Base-by-base conservation (phyloP, 2,329 filamentous ascomycete genomes). In the Pyrenophora graminea region DNA sequence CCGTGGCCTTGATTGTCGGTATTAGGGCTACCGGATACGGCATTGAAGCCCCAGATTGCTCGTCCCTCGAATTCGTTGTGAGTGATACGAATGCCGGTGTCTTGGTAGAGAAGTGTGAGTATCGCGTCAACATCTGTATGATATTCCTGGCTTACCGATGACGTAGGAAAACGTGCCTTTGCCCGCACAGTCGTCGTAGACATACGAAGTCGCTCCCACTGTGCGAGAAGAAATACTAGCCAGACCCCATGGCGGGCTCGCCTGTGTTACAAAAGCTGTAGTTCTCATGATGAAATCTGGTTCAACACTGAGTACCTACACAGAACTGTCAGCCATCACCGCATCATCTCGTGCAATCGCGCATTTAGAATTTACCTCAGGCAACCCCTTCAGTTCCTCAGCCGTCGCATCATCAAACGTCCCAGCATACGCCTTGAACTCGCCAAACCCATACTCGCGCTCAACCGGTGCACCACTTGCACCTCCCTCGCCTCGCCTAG, bases 81-180 rank as follows among this genome's bases (percentile, higher is more conserved):
- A 2, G 76, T 79, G 27, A 71, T 70, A 37, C 75, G 72, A 67
- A 88, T 81, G 55, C 85, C 86, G 2, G 85, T 87, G 69, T 89
- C 85, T 51, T 19, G 6, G 38, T 4, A 15, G 27, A 21, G 12
- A 23, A 3, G n/a, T 31, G 18, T 51, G 9, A 51, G n/a, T 30
- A 18, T 5, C 6, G 4, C 6, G 8, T 33, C n/a, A 23, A 4
- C 18, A 13, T 19, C 25, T 12, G 5, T 7, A 9, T 2, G 6
- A 3, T 12, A 0, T n/a, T 6, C 13, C 0, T 17, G 7, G 13
- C 39, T 42, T 42, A 51, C 48, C 48, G n/a, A 88, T 77, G 15
- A 88, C 74, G 66, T 83, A 88, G 15, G 58, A 62, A 48, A 59
- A 70, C 0, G 60, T 68, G 21, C 60, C 66, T 4, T 58, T 23